Percentiles rank a stretch among this genome's conserved stretches.
Conservation (phyloP, 352 stramenopile species). For the Pythium volutum region DNA sequence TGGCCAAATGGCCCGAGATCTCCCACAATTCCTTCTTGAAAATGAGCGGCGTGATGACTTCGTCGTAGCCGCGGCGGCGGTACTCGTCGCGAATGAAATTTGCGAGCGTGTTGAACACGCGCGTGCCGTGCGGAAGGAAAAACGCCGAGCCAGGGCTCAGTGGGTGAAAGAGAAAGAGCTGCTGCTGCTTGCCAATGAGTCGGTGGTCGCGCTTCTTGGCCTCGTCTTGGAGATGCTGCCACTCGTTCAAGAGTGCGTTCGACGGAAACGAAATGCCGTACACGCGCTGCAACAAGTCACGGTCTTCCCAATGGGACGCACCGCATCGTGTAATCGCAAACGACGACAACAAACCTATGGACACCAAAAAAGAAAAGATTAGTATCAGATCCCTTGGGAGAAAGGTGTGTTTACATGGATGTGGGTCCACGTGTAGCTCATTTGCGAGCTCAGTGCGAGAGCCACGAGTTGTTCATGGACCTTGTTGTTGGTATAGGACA, state of each 20-base stretch:
- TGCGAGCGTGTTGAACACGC: conserved; percentile 97
- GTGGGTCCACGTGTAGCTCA: conserved; percentile 84
- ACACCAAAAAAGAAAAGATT: background rate
- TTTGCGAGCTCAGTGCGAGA: conserved; percentile 60
- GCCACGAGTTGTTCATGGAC: conserved; percentile 61
- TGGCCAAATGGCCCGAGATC: conserved; percentile 95
- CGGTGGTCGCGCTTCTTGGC: conserved; percentile 97
- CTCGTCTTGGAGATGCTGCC: conserved; percentile 91
- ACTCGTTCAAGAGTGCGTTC: conserved; percentile 84
- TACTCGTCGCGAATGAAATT: conserved; percentile 87
- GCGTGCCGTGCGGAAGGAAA: conserved; percentile 96
- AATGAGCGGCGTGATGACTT: conserved; percentile 97
- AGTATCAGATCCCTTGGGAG: background rate
- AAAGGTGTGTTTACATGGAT: conserved; percentile 16
- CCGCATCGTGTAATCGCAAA: conserved; percentile 95
- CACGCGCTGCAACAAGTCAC: conserved; percentile 94
- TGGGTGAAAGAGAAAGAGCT: conserved; percentile 95
- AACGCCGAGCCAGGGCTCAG: conserved; percentile 97
- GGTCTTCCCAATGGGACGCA: conserved; percentile 90
- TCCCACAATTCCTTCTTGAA: conserved; percentile 98
- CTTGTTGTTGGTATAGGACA: conserved; percentile 46
- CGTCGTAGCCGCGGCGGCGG: conserved; percentile 89
- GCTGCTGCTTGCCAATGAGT: conserved; percentile 92
- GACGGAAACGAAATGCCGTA: conserved; percentile 96
- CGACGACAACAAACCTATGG: conserved; percentile 81